phyloP scores from a whole-genome alignment of 495 filamentous ascomycete genomes.

The Elasticomyces elasticus region DNA sequence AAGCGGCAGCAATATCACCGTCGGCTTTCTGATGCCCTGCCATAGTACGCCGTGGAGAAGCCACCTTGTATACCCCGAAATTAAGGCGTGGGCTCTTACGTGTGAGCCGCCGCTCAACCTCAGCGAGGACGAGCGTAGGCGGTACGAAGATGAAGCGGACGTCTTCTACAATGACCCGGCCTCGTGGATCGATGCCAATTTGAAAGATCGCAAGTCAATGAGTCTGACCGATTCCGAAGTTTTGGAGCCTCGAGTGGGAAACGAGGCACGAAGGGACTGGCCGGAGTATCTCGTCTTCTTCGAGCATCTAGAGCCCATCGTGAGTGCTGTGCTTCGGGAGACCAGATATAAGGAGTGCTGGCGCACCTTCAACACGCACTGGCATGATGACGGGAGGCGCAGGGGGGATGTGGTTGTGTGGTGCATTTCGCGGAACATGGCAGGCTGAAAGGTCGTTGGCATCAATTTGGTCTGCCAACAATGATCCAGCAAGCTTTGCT shows the following conservation, averaged over 20 bases:
- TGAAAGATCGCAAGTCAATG: conserved; percentile 31
- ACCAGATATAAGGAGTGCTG: conserved; percentile 58
- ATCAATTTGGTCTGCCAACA: no score
- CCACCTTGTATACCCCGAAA: conserved; percentile 62
- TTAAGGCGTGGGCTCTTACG: conserved; percentile 75
- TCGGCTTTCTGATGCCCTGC: conserved; percentile 91
- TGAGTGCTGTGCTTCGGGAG: conserved; percentile 40
- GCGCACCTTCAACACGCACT: conserved; percentile 68
- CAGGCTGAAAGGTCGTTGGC: no score
- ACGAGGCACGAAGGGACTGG: conserved; percentile 38
- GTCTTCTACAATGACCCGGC: conserved; percentile 65
- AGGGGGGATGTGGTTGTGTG: conserved; percentile 79
- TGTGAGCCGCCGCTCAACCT: conserved; percentile 81
- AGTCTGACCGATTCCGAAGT: not conserved
- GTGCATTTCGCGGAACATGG: conserved; percentile 42
- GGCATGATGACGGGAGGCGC: conserved; percentile 82
- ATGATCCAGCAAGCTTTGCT: no score
- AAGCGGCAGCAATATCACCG: conserved; percentile 42
- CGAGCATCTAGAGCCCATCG: conserved; percentile 46
- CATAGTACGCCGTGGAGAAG: conserved; percentile 96
- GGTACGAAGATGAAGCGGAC: conserved; percentile 82
- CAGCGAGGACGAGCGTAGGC: conserved; percentile 42
- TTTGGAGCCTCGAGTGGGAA: conserved; percentile 5
- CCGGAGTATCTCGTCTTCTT: conserved; percentile 58
- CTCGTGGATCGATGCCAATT: conserved; percentile 48